phyloP scores from a whole-genome alignment of 257 asterid genomes.

The Rehmannia glutinosa region DNA sequence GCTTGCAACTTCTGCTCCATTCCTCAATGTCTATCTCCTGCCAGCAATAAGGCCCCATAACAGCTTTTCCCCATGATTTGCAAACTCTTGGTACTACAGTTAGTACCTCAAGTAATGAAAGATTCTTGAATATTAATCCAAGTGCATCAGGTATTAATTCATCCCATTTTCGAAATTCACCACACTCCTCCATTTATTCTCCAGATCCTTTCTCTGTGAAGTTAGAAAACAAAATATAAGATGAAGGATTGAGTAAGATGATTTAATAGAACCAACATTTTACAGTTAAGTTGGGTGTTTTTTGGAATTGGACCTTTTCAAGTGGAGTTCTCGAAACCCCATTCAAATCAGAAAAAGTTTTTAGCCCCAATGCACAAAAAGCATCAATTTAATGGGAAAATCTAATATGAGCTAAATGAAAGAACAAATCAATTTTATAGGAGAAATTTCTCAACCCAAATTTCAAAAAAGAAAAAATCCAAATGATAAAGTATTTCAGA shows the following conservation, averaged over 20 bases:
- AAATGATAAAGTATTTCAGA: too few relatives aligned
- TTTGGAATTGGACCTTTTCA: too few relatives aligned
- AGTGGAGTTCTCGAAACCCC: not conserved
- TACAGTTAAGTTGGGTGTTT: too few relatives aligned
- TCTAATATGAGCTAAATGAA: not conserved
- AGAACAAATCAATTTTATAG: not conserved
- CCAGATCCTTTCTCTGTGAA: not conserved
- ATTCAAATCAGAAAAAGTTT: not conserved
- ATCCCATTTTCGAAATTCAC: conserved; percentile 54
- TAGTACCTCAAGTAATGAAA: conserved; percentile 56
- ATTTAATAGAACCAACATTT: too few relatives aligned
- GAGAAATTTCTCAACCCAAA: not conserved
- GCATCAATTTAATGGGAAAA: not conserved
- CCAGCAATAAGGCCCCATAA: conserved; percentile 81
- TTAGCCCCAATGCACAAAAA: not conserved
- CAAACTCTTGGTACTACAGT: conserved; percentile 80
- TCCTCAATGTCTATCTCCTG: conserved; percentile 88
- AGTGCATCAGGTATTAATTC: conserved; percentile 84
- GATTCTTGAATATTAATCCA: conserved; percentile 76
- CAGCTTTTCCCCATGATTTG: conserved; percentile 80
- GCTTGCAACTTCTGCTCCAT: conserved; percentile 58
- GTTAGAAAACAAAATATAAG: not conserved
- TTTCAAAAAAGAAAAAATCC: not conserved
- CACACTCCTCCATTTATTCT: conserved; percentile 47
- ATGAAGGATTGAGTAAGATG: not conserved